These are phyloP conservation scores for Fomitopsis palustris DNA, from an alignment of 1,284 basidiomycete species.

Conservation along the genomic window DNA sequence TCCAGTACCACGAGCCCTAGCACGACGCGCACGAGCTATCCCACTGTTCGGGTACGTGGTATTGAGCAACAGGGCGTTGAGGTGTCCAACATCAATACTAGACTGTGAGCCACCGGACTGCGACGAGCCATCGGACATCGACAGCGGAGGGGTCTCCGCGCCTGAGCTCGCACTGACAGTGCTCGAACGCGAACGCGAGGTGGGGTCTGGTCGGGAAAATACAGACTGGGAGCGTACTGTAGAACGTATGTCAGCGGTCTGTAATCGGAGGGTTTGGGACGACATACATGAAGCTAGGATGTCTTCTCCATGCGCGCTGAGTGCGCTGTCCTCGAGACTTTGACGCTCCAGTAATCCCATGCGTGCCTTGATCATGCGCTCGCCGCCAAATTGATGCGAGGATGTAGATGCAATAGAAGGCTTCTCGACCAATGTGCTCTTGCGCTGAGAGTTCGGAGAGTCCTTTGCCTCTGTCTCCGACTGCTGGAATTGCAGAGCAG, in stretches of 20 bases:
- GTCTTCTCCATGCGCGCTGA: conserved; percentile 66
- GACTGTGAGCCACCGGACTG: conserved; percentile 69
- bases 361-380: conserved; percentile 62
- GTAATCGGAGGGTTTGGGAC: conserved; percentile 1
- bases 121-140: conserved; percentile 58
- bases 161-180: conserved; percentile 64
- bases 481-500: conserved; percentile 28
- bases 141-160: conserved; percentile 67
- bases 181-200: conserved; percentile 59
- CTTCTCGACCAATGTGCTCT: conserved; percentile 49
- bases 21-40: conserved; percentile 29
- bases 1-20: conserved; percentile 56
- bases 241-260: conserved; percentile 13
- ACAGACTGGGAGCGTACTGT: conserved; percentile 43
- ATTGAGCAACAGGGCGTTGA: conserved; percentile 55
- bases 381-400: conserved; percentile 59
- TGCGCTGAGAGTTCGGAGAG: conserved; percentile 32
- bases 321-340: conserved; percentile 60
- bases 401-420: conserved; percentile 61
- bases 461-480: conserved; percentile 25
- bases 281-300: conserved; percentile 48
- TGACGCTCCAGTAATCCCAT: conserved; percentile 61
- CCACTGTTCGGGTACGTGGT: conserved; percentile 33
- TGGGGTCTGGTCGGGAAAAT: conserved; percentile 53
- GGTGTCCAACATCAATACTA: conserved; percentile 66